Evolutionary conservation across 495 filamentous ascomycete species (phyloP).

Genomic region (Pseudoneurospora amorphoporcata): DNA sequence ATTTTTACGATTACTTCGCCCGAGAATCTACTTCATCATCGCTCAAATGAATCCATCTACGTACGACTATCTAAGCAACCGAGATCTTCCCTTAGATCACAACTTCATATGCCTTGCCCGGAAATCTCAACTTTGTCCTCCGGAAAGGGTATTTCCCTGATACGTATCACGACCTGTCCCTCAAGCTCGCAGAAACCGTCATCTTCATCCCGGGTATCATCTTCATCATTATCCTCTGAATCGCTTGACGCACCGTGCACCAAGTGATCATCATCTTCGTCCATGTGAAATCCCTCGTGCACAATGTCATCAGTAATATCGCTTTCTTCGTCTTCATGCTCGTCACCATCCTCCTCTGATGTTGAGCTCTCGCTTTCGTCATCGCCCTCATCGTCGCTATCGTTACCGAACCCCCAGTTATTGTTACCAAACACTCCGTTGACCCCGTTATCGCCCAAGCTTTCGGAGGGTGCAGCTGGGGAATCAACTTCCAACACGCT

Average conservation of each 20-base stretch:
- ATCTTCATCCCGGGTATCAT: conserved; percentile 17
- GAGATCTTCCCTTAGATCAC: conserved; percentile 16
- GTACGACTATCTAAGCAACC: not conserved
- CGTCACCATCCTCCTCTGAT: conserved; percentile 29
- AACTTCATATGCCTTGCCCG: conserved; percentile 65
- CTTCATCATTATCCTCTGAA: not conserved
- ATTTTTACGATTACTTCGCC: no score
- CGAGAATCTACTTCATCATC: no score
- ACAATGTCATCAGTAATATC: not conserved
- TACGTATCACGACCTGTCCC: conserved; percentile 43
- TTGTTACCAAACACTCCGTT: conserved; percentile 31
- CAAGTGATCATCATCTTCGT: not conserved
- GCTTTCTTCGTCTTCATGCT: conserved; percentile 29
- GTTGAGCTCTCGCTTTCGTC: not conserved
- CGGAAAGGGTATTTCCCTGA: conserved; percentile 82
- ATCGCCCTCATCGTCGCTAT: conserved; percentile 24
- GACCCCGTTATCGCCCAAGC: conserved; percentile 32
- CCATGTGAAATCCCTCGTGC: not conserved
- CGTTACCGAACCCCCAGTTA: conserved; percentile 28
- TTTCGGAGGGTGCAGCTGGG: conserved; percentile 28
- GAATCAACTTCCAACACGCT: conserved; percentile 1
- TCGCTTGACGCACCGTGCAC: not conserved
- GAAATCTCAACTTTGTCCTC: conserved; percentile 85
- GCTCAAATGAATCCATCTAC: not conserved
- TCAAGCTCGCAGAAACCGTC: conserved; percentile 37